Evolutionary conservation across 1,284 basidiomycete species (phyloP), one percentile per base, ranked within the genome.

Genomic region (Trichosporon sp.): DNA sequence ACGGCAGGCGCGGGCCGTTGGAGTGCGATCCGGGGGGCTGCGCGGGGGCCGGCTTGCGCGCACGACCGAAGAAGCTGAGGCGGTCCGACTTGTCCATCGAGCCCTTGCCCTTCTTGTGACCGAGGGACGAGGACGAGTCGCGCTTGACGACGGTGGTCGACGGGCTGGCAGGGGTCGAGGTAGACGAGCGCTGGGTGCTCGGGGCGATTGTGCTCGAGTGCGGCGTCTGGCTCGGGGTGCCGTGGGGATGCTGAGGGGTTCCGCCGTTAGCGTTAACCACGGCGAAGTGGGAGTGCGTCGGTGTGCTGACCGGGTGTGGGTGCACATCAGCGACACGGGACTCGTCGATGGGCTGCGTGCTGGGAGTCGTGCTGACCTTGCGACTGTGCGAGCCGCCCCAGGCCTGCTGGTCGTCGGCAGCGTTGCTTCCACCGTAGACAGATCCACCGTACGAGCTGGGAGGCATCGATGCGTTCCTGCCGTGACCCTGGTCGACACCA

Each of bases 1-100:
- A 74, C 5, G 74, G 75, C 51, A 76, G 73, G 68, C 75, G 76
- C 66, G 79, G 78, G n/a, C 70, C 63, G 66, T 16, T 12, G 66
- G 14, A n/a, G 16, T 71, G 32, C 71, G 72, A 46, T 74, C 71
- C 11, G 69, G 71, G 21, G 54, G 61, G 14, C 70, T 68, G 12
- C 76, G 77, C 26, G 68, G 93, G 93, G 2, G 92, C 87, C 0
- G 93, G 93, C 80, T 96, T 96, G 74, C 93, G 85, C 67, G 85
- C 85, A 78, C 91, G 87, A 19, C 91, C 91, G 79, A 95, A 94
- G 76, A 95, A 89, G 80, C 88, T 87, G 54, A 85, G 68, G 72
- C 83, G 77, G 70, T 84, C 85, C 68, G 79, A 77, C 56, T 78
- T 85, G 73, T 86, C 81, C 65, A 83, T 61, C 76, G 83, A 81